These are phyloP conservation scores for Sarocladium oryzae DNA, from an alignment of 2,329 filamentous ascomycete species.

Conservation along the genomic window DNA sequence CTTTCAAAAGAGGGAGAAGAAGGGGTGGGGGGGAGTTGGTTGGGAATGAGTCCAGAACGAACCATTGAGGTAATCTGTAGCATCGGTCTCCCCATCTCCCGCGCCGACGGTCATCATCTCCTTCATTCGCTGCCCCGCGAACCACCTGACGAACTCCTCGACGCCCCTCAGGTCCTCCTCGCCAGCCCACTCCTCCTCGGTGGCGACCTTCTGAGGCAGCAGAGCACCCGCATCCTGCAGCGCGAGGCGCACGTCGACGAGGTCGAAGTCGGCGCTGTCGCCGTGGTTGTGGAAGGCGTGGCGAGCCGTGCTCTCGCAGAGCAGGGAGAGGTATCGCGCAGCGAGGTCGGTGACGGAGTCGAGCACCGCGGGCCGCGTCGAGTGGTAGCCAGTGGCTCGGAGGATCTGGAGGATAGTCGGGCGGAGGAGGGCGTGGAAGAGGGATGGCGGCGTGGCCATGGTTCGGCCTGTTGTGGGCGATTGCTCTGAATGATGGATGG, in stretches of 20 bases:
- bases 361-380: slow-evolving; percentile 72
- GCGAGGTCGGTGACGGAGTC: slow-evolving; percentile 85
- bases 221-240: slow-evolving; percentile 75
- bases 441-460: slow-evolving; percentile 41
- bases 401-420: slow-evolving; percentile 87
- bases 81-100: slow-evolving; percentile 57
- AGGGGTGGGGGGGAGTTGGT: background rate
- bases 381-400: slow-evolving; percentile 83
- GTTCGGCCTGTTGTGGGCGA: too few species aligned
- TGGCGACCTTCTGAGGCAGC: slow-evolving; percentile 57
- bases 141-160: slow-evolving; percentile 74
- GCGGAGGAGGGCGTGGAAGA: slow-evolving; percentile 71
- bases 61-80: slow-evolving; percentile 66
- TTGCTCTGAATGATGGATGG: too few species aligned
- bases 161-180: slow-evolving; percentile 75
- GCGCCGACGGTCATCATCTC: slow-evolving; percentile 79
- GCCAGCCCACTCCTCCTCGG: slow-evolving; percentile 62
- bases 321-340: slow-evolving; percentile 68
- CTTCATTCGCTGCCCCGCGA: slow-evolving; percentile 62
- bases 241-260: slow-evolving; percentile 80
- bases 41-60: slow-evolving; percentile 18
- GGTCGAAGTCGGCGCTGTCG: slow-evolving; percentile 36
- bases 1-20: slow-evolving; percentile 3
- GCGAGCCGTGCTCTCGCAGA: slow-evolving; percentile 65
- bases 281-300: slow-evolving; percentile 65